Percentiles rank a stretch among this genome's conserved stretches.
Conservation (phyloP, 1,139 yeast species). For the Debaryomyces robertsiae region DNA sequence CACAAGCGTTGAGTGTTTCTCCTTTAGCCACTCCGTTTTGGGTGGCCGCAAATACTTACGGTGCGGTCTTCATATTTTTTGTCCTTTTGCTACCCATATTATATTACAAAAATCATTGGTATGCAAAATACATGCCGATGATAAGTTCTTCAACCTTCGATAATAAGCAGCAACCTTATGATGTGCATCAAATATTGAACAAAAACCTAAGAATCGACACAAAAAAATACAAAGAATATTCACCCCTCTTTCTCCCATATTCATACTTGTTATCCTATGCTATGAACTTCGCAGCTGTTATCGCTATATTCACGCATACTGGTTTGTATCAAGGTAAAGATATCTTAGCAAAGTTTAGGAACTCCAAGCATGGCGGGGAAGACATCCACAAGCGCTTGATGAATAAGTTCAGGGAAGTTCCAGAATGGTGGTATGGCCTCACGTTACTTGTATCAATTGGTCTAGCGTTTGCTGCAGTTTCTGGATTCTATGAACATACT, state of each 20-base stretch:
- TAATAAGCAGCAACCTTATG: conserved; percentile 44
- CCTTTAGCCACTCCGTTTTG: conserved; percentile 24
- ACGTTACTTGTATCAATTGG: conserved; percentile 33
- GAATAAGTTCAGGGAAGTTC: conserved; percentile 39
- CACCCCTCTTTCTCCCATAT: conserved; percentile 42
- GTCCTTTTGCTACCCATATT: conserved; percentile 45
- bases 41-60: conserved; percentile 23
- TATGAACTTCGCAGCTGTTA: conserved; percentile 43
- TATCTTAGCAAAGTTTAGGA: conserved; percentile 28
- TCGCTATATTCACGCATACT: conserved; percentile 41
- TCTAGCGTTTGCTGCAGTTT: conserved; percentile 34
- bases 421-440: conserved; percentile 42
- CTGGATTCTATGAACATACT: conserved; percentile 24
- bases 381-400: conserved; percentile 44
- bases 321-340: conserved; percentile 41
- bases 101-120: conserved; percentile 54
- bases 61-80: conserved; percentile 40
- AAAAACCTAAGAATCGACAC: conserved; percentile 19
- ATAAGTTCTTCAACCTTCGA: conserved; percentile 44
- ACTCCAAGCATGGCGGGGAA: conserved; percentile 32
- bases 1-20: conserved; percentile 25
- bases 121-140: conserved; percentile 55
- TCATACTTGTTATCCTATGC: conserved; percentile 42
- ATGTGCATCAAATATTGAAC: conserved; percentile 34
- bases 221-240: conserved; percentile 31